A percentile compares a stretch with the other conserved stretches of the same genome.
Conservation (phyloP, 2,329 filamentous ascomycete genomes). For the Colletotrichum sp. region DNA sequence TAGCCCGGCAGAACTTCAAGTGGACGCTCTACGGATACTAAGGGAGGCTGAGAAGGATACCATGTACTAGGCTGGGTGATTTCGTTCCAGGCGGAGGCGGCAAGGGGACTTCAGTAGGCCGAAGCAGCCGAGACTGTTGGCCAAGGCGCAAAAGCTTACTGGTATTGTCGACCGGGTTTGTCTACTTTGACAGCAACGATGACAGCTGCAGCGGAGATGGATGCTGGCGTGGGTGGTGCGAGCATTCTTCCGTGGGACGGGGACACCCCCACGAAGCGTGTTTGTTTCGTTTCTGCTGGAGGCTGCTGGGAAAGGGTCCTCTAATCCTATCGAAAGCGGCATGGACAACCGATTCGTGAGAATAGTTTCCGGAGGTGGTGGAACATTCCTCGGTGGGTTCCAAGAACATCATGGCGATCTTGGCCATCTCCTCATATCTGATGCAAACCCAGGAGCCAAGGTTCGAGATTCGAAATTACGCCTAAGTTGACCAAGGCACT, state of each 20-base stretch:
- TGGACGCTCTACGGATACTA: neutral
- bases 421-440: neutral
- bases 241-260: neutral
- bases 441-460: neutral
- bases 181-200: neutral
- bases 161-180: neutral
- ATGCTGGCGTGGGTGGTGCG: neutral
- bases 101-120: neutral
- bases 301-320: neutral
- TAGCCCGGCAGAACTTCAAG: neutral
- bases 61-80: neutral
- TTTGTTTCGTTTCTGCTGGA: neutral
- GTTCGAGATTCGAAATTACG: neutral
- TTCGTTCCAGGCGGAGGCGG: constrained; percentile 7
- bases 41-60: neutral
- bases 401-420: neutral
- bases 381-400: neutral
- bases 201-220: neutral
- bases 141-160: neutral
- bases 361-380: neutral
- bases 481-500: neutral
- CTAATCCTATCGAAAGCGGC: neutral
- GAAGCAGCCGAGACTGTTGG: neutral
- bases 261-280: neutral
- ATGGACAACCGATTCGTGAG: neutral